Evolutionary conservation across 2,329 filamentous ascomycete genomes (phyloP).

Genomic region (Pseudocercospora ulei): DNA sequence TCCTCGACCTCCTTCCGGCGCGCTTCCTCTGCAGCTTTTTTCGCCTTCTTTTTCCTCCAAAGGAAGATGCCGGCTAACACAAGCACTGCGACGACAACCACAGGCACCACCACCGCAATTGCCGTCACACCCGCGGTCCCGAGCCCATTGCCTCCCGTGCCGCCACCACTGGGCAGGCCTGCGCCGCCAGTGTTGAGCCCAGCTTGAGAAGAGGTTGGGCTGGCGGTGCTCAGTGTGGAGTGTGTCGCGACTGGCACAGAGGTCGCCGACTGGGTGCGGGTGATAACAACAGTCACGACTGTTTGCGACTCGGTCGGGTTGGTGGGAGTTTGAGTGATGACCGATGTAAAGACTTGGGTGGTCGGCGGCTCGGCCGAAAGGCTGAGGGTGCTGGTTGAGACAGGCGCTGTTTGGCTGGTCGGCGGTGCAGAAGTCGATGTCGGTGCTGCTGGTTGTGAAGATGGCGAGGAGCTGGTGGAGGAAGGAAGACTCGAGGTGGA

Average conservation of each 20-base stretch:
- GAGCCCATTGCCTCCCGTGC: conserved; percentile 41
- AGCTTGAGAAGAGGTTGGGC: conserved; percentile 12
- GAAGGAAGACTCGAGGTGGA: conserved; percentile 14
- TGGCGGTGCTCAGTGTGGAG: conserved; percentile 3
- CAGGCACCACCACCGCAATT: conserved; percentile 86
- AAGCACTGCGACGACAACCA: conserved; percentile 74
- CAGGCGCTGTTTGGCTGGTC: conserved; percentile 4
- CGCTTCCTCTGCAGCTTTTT: conserved; percentile 74
- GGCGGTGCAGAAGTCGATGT: conserved; percentile 9
- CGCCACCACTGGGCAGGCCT: conserved; percentile 1
- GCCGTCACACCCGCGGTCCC: conserved; percentile 64
- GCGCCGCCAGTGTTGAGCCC: conserved; percentile 16
- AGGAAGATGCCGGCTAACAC: conserved; percentile 67
- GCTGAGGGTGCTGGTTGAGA: conserved; percentile 16
- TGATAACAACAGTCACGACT: conserved; percentile 17
- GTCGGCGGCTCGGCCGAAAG: conserved; percentile 19
- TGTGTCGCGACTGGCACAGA: conserved; percentile 14
- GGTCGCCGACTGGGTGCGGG: conserved; percentile 14
- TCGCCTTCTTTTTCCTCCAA: conserved; percentile 80
- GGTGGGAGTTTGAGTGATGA: conserved; percentile 16
- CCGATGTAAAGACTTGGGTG: conserved; percentile 20
- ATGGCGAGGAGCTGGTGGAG: conserved; percentile 16
- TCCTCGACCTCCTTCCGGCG: conserved; percentile 94
- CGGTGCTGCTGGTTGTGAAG: conserved; percentile 14
- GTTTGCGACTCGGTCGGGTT: conserved; percentile 12